Evolutionary conservation across 495 filamentous ascomycete genomes (phyloP).

Genomic region (Aspergillus saccharolyticus): DNA sequence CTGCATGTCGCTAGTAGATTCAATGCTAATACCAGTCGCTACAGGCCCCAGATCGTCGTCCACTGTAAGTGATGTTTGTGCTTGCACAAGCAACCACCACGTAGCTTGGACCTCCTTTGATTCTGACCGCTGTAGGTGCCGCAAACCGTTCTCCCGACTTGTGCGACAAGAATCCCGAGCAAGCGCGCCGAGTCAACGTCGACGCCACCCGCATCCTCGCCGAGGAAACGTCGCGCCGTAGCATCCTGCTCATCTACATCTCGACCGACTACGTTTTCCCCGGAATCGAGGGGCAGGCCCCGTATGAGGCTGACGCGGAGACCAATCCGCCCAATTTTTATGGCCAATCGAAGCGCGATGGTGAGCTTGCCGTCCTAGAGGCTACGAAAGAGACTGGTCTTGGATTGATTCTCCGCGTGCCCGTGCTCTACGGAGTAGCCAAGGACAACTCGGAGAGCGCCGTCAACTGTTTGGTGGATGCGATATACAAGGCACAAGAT

Average conservation of each 20-base stretch:
- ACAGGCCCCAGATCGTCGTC: conserved; percentile 73
- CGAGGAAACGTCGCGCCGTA: conserved; percentile 52
- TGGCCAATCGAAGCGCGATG: conserved; percentile 81
- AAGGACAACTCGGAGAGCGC: conserved; percentile 64
- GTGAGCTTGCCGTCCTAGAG: conserved; percentile 67
- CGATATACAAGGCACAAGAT: conserved; percentile 62
- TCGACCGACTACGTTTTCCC: conserved; percentile 95
- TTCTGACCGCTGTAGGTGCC: conserved; percentile 53
- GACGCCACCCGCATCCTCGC: conserved; percentile 65
- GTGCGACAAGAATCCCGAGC: conserved; percentile 72
- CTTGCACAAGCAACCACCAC: neutral
- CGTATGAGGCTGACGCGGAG: conserved; percentile 63
- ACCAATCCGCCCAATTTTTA: conserved; percentile 79
- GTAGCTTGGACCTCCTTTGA: neutral
- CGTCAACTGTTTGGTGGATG: conserved; percentile 73
- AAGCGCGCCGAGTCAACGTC: conserved; percentile 71
- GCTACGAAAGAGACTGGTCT: conserved; percentile 48
- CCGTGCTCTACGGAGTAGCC: conserved; percentile 75
- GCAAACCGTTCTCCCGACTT: conserved; percentile 89
- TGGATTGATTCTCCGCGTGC: conserved; percentile 75
- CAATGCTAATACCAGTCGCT: conserved; percentile 9
- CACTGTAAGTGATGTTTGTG: conserved; percentile 58
- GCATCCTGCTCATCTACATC: conserved; percentile 81
- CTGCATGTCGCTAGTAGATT: neutral
- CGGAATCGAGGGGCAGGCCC: conserved; percentile 75